A percentile compares a stretch with the other conserved stretches of the same genome.
These are phyloP conservation scores for Ceratobasidium sp. DNA, from an alignment of 1,284 basidiomycete species.

Conservation along the genomic window DNA sequence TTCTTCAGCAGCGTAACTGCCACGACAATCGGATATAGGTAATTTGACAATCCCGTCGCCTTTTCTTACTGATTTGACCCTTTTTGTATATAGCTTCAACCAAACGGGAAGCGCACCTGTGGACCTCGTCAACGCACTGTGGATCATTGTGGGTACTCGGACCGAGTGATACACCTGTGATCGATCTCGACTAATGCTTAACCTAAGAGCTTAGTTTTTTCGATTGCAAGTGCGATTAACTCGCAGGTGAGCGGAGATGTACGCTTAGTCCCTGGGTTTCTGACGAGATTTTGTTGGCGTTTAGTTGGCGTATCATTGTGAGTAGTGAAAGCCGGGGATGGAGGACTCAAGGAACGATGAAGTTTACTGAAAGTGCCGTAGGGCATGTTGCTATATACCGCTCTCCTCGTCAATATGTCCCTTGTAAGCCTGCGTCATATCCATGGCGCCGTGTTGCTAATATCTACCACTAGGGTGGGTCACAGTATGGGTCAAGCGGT, in stretches of 20 bases:
- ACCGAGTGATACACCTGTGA: neutral
- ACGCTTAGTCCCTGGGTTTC: neutral
- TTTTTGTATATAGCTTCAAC: conserved; percentile 5
- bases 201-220: conserved; percentile 67
- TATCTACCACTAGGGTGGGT: conserved; percentile 24
- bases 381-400: conserved; percentile 71
- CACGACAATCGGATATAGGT: conserved; percentile 35
- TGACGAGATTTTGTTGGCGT: neutral
- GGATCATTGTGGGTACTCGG: conserved; percentile 64
- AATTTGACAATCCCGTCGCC: neutral
- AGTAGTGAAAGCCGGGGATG: neutral
- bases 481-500: conserved; percentile 63
- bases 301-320: conserved; percentile 37
- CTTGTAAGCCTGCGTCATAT: conserved; percentile 60
- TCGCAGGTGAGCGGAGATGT: conserved; percentile 63
- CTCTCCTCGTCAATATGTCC: conserved; percentile 73
- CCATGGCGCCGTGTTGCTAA: neutral
- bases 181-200: neutral
- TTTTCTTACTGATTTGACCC: too few species aligned
- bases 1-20: conserved; percentile 81
- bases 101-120: conserved; percentile 8
- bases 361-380: conserved; percentile 1
- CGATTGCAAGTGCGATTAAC: conserved; percentile 83
- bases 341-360: neutral
- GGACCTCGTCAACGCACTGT: conserved; percentile 72